Evolutionary conservation across 305 asterid species (phyloP).

Genomic region (Fraxinus baroniana): DNA sequence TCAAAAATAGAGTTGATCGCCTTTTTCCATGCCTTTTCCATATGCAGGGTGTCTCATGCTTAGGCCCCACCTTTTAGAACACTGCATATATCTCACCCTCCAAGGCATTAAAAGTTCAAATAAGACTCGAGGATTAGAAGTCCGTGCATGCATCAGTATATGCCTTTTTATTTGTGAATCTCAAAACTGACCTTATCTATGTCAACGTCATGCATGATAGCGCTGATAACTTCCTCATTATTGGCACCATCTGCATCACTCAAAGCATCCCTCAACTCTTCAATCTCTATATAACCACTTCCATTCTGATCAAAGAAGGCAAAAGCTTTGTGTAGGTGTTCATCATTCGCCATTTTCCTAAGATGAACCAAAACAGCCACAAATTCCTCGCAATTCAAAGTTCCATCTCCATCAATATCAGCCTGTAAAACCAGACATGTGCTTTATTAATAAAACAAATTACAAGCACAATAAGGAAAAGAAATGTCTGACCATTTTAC

Average conservation of each 20-base stretch:
- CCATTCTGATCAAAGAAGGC: slow-evolving; percentile 44
- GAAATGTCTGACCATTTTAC: background rate
- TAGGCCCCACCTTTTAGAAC: too few species aligned
- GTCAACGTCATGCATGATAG: slow-evolving; percentile 56
- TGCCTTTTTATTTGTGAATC: background rate
- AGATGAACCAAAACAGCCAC: slow-evolving; percentile 56
- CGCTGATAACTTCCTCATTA: slow-evolving; percentile 39
- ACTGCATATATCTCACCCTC: background rate
- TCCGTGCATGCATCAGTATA: background rate
- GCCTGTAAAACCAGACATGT: slow-evolving; percentile 34
- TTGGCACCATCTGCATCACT: slow-evolving; percentile 43
- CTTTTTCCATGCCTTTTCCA: too few species aligned
- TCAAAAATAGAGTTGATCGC: too few species aligned
- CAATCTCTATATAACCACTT: slow-evolving; percentile 57
- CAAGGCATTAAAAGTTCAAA: background rate
- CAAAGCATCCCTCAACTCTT: slow-evolving; percentile 55
- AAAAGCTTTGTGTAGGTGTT: slow-evolving; percentile 58
- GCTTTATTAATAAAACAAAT: background rate
- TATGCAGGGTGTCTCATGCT: too few species aligned
- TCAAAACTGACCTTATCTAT: slow-evolving; percentile 39
- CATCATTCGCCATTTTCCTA: slow-evolving; percentile 57
- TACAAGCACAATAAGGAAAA: background rate
- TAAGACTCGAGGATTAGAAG: background rate
- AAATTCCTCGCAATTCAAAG: slow-evolving; percentile 47
- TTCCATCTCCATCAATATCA: slow-evolving; percentile 58